These are phyloP conservation scores for Aspergillus hortae DNA, from an alignment of 2,329 filamentous ascomycete genomes.

Conservation along the genomic window DNA sequence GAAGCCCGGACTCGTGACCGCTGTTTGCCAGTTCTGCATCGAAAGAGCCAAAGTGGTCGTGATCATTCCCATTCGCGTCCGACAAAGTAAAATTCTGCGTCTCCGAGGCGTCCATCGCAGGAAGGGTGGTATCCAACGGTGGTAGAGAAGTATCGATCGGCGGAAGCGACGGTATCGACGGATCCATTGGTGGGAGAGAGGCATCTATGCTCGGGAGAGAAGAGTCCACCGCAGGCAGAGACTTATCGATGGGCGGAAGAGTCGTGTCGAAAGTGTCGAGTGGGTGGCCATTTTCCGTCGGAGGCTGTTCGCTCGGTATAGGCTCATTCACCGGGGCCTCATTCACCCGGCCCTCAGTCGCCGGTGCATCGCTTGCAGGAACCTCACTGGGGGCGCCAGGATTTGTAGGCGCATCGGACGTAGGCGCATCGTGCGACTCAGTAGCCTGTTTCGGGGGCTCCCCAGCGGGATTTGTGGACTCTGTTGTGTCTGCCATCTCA, in stretches of 20 bases:
- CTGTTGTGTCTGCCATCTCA: slow-evolving; percentile 20
- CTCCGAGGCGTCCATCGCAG: slow-evolving; percentile 14
- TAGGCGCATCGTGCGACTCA: slow-evolving; percentile 7
- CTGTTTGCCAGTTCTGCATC: background rate
- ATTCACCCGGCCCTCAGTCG: background rate
- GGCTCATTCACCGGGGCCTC: background rate
- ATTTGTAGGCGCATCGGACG: background rate
- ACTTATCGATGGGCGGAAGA: slow-evolving; percentile 22
- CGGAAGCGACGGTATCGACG: slow-evolving; percentile 26
- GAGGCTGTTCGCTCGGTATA: background rate
- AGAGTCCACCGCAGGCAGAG: slow-evolving; percentile 24
- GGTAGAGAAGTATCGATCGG: slow-evolving; percentile 25
- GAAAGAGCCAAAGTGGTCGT: background rate
- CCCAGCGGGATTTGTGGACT: slow-evolving; percentile 16
- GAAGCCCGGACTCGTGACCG: slow-evolving; percentile 13
- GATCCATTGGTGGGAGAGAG: slow-evolving; percentile 24
- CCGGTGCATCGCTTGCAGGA: background rate
- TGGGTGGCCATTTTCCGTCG: background rate
- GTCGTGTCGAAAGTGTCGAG: slow-evolving; percentile 15
- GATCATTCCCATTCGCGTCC: background rate
- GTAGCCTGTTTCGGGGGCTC: slow-evolving; percentile 15
- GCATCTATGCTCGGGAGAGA: slow-evolving; percentile 25
- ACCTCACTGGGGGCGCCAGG: background rate
- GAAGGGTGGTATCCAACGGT: slow-evolving; percentile 25
- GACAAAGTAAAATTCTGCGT: background rate